Evolutionary conservation across 495 filamentous ascomycete genomes (phyloP), one percentile per base, ranked within the genome.

Genomic region (Letharia columbiana): DNA sequence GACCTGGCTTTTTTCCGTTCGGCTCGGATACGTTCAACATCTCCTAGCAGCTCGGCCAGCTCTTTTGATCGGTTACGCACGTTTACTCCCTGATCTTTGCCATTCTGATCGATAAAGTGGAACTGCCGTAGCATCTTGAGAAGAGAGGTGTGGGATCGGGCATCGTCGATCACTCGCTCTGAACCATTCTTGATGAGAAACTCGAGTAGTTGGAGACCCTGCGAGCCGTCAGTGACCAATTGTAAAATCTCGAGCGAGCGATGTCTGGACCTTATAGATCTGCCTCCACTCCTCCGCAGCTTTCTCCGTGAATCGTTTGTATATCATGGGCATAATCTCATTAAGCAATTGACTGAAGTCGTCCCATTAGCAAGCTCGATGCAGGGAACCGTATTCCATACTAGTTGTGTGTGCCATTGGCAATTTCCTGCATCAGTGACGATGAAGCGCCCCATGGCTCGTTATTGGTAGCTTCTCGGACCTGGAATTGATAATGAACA

Each of bases 271-370:
- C 82, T 99, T 99, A 81, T 98, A 99, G 67, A 98, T 99, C 75
- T 99, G 94, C 68, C 95, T 86, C 94, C 94, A 99, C 76, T 99
- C 94, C 74, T 99, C 94, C 56, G 95, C 92, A 28, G 91, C 83
- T 79, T 99, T 99, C 74, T 99, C 94, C 63, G 94, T 99, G 73
- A 99, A 99, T 59, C 94, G 89, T 73, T 95, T 95, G 81, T 99
- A 99, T 70, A 99, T 96, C 90, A 99, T 90, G 58, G 94, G 94
- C 94, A 99, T 99, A 74, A 99, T 98, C 76, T 99, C 94, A 75
- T 96, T 98, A 44, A 99, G 89, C 50, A 92, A 83, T 86, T 96
- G 91, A 73, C 94, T 98, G 39, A 23, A 62, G 18, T 23, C 31
- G 61, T 57, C 23, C 52, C 18, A 5, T 73, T 40, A 67, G 49